A percentile compares a stretch with the other conserved stretches of the same genome.
Conservation (phyloP, 2,329 filamentous ascomycete species). For the Arthrinium phaeospermum region DNA sequence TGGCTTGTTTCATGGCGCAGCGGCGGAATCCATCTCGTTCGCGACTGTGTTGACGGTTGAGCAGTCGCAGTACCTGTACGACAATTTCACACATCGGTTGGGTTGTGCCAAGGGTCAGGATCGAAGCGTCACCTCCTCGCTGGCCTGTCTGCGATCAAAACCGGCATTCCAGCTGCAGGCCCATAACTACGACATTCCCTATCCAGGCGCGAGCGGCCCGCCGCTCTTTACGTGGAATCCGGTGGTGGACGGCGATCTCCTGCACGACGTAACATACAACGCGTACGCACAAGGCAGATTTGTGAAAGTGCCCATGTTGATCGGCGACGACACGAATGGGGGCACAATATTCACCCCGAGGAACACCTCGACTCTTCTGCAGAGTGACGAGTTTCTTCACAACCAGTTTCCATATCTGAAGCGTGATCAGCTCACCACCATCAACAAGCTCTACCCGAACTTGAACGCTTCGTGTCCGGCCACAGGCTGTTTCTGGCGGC, state of each 20-base stretch:
- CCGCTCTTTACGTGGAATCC: slow-evolving; percentile 62
- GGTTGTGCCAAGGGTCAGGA: slow-evolving; percentile 38
- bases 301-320: slow-evolving; percentile 59
- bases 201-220: slow-evolving; percentile 38
- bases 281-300: slow-evolving; percentile 55
- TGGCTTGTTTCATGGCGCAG: slow-evolving; percentile 56
- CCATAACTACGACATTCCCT: slow-evolving; percentile 48
- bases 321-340: slow-evolving; percentile 67
- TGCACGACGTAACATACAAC: slow-evolving; percentile 56
- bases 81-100: slow-evolving; percentile 51
- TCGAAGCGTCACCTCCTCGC: slow-evolving; percentile 38
- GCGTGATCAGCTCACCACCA: slow-evolving; percentile 51
- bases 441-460: slow-evolving; percentile 63
- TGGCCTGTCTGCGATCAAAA: slow-evolving; percentile 53
- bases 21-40: slow-evolving; percentile 58
- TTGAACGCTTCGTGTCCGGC: slow-evolving; percentile 51
- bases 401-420: slow-evolving; percentile 64
- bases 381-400: slow-evolving; percentile 61
- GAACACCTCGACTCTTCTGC: slow-evolving; percentile 49
- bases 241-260: slow-evolving; percentile 58
- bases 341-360: slow-evolving; percentile 66
- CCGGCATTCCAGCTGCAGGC: slow-evolving; percentile 48
- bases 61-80: slow-evolving; percentile 58
- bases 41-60: slow-evolving; percentile 51
- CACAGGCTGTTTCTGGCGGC: slow-evolving; percentile 62